Conservation (phyloP, 148 eudicot genomes). For the Nepenthes gracilis region DNA sequence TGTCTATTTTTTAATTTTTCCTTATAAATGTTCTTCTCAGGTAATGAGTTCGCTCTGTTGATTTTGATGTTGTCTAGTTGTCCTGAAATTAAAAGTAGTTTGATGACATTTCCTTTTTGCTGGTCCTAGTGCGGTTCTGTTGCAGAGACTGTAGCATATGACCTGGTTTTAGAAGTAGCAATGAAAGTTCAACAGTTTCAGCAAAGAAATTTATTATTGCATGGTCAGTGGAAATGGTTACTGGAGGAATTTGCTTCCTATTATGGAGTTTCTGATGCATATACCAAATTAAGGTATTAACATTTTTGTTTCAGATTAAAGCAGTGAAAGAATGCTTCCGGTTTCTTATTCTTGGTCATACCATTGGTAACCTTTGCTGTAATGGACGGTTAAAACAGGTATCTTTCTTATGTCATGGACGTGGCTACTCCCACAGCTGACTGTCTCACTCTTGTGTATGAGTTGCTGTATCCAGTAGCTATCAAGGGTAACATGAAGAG, state of each 20-base stretch:
- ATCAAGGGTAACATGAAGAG: conserved; percentile 61
- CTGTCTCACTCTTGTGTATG: conserved; percentile 69
- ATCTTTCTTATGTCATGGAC: conserved; percentile 94
- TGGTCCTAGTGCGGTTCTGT: conserved; percentile 64
- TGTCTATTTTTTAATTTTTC: no score
- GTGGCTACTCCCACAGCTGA: conserved; percentile 98
- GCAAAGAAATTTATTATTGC: conserved; percentile 62
- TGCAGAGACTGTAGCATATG: conserved; percentile 97
- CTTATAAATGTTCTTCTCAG: no score
- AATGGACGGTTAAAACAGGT: conserved; percentile 26
- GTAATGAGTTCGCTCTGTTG: not conserved
- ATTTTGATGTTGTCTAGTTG: not conserved
- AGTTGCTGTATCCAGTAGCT: conserved; percentile 63
- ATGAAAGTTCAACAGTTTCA: conserved; percentile 93
- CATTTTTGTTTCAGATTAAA: not conserved
- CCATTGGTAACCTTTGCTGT: not conserved
- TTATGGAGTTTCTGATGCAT: conserved; percentile 89
- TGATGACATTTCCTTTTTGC: not conserved
- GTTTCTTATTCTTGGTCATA: conserved; percentile 2
- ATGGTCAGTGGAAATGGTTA: conserved; percentile 93
- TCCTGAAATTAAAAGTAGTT: no score
- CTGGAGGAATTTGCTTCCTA: conserved; percentile 80
- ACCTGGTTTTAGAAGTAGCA: conserved; percentile 79
- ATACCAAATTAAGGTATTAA: conserved; percentile 71
- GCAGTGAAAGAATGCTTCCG: not conserved